Evolutionary conservation across 176 grass and related monocot genomes (phyloP).

Genomic region (barley (Hordeum vulgare)): MorexV3_pseudomolecules_assembly NC_058518.1:391019241-391019740

Average conservation of each 20-base stretch:
- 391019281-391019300: too few species aligned
- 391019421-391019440: not conserved
- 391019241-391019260: too few species aligned
- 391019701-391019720: too few species aligned
- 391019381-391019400: not conserved
- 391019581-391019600: not conserved
- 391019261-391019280: too few species aligned
- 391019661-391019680: too few species aligned
- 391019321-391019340: too few species aligned
- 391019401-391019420: not conserved
- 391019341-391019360: constrained; percentile 7
- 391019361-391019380: not conserved
- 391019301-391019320: too few species aligned
- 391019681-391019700: too few species aligned
- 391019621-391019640: not conserved
- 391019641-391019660: too few species aligned
- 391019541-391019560: too few species aligned
- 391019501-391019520: not conserved
- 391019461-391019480: not conserved
- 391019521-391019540: too few species aligned
- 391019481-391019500: not conserved
- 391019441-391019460: not conserved
- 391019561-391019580: not conserved
- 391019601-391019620: not conserved
- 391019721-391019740: too few species aligned